Evolutionary conservation across 1,284 basidiomycete species (phyloP).

Genomic region (Boletus sp.): DNA sequence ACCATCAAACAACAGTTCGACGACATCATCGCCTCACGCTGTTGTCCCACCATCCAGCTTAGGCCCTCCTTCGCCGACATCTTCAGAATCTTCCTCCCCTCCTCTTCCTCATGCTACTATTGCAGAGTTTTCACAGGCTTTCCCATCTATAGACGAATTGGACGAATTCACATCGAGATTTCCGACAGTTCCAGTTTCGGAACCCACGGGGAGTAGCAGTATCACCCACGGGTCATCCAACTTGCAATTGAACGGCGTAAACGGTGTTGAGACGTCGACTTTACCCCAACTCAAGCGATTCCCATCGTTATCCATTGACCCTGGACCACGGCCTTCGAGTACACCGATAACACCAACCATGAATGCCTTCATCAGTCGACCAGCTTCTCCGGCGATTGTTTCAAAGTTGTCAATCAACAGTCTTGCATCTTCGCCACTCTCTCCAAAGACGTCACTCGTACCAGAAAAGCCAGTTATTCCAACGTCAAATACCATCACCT

Average conservation of each 20-base stretch:
- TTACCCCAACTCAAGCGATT: conserved; percentile 36
- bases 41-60: conserved; percentile 64
- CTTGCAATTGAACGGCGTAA: conserved; percentile 14
- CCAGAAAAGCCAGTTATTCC: conserved; percentile 43
- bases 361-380: conserved; percentile 56
- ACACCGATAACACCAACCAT: conserved; percentile 62
- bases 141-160: conserved; percentile 73
- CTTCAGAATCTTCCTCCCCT: conserved; percentile 52
- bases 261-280: conserved; percentile 9
- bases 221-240: conserved; percentile 21
- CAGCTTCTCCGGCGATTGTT: conserved; percentile 43
- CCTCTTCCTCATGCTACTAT: conserved; percentile 38
- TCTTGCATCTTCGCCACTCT: conserved; percentile 20
- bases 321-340: conserved; percentile 59
- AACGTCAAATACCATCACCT: conserved; percentile 53
- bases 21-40: conserved; percentile 43
- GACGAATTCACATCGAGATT: conserved; percentile 52
- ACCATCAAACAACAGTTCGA: conserved; percentile 30
- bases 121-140: conserved; percentile 55
- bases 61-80: conserved; percentile 69
- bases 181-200: conserved; percentile 45
- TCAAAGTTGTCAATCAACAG: conserved; percentile 24
- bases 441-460: conserved; percentile 21
- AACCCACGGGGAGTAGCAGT: conserved; percentile 35
- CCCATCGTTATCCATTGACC: conserved; percentile 52